Conservation (phyloP, 257 asterid species). For the Datura wrightii region DNA sequence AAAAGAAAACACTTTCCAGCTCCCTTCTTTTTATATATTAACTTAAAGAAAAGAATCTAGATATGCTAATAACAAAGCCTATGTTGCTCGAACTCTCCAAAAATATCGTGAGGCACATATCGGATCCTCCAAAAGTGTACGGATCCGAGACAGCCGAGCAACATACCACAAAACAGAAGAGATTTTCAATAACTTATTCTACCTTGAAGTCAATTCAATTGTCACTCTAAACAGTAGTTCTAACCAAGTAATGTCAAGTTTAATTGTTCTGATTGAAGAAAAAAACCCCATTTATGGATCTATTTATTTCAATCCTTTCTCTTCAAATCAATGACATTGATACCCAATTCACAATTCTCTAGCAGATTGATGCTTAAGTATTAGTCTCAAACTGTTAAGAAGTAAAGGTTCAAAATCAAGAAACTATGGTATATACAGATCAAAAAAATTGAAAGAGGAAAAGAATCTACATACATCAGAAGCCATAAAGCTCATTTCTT, state of each 20-base stretch:
- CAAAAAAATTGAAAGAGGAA: background rate
- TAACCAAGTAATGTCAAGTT: background rate
- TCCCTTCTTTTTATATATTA: background rate
- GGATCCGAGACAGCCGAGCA: too few species aligned
- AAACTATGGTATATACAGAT: background rate
- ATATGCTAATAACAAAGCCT: background rate
- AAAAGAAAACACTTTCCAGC: background rate
- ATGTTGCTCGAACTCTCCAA: background rate
- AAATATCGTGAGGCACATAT: background rate
- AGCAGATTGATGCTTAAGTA: background rate
- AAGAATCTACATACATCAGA: constrained; percentile 58
- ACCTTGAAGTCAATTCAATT: background rate
- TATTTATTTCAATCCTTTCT: background rate
- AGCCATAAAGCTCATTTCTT: constrained; percentile 85
- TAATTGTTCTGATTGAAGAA: background rate
- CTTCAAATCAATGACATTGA: constrained; percentile 3
- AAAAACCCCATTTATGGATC: background rate
- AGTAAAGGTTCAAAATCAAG: constrained; percentile 7
- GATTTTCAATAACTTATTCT: background rate
- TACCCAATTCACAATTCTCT: background rate
- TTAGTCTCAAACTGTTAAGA: background rate
- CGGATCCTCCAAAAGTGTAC: background rate
- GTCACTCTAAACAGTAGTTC: background rate
- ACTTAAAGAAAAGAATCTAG: constrained; percentile 5
- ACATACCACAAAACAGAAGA: background rate